Evolutionary conservation across 2,329 filamentous ascomycete genomes (phyloP), one percentile per base, ranked within the genome.

Genomic region (Fusarium domesticum): DNA sequence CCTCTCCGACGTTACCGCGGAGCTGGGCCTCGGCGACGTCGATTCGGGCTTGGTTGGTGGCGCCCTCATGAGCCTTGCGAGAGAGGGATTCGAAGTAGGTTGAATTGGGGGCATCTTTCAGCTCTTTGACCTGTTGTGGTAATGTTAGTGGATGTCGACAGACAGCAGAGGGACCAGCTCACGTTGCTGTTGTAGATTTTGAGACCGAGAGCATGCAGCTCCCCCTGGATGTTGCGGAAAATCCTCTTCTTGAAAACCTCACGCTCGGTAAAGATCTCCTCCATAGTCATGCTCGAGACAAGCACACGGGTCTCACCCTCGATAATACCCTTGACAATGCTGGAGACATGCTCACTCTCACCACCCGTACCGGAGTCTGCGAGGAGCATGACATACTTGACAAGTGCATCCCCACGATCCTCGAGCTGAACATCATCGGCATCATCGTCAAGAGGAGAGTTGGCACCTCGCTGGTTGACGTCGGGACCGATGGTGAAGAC

Each of bases 251-350:
- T 89, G 73, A 90, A 90, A 34, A 85, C 73, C 55, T 87, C 83
- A 25, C 87, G 75, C 67, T 88, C 84, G 48, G 83, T 85, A 66
- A 91, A 91, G 47, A 95, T 87, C 67, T 93, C 88, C 63, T 92
- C 88, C 86, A 93, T 92, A n/a, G 87, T 91, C 87, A 95, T 92
- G 56, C 81, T 84, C 1, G 84, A 88, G 33, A 95, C 87, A 41
- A 95, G 81, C 6, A 89, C 85, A 46, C 89, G 80, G 1, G 87
- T 91, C 66, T 95, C 89, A 50, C 89, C 89, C 65, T 95, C 88
- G 56, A 95, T 93, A 64, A 95, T 90, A 48, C 88, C 89, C 66
- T 89, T 92, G 66, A 95, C 85, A 50, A 95, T 95, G 56, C 87
- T 87, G 60, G 87, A 85, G 14, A 93, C 83, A 68, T 92, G 87